Conservation (phyloP, 805 yeast species). For the Candida fluviatilis region DNA sequence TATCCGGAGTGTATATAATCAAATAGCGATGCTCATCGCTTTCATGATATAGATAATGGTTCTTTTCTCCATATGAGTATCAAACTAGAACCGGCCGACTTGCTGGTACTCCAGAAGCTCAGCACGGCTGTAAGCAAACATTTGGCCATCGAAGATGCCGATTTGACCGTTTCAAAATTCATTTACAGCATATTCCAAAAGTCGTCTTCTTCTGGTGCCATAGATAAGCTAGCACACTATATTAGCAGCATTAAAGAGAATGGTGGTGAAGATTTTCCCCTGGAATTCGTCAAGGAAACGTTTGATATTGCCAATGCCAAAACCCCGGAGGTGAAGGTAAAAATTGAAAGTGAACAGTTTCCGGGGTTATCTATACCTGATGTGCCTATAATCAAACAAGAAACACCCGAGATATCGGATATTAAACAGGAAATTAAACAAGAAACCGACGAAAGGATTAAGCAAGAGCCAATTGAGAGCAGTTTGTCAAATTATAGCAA, state of each 20-base stretch:
- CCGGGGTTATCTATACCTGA: constrained; percentile 2
- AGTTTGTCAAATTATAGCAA: too few relatives aligned
- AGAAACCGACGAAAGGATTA: constrained; percentile 2
- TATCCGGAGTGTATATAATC: neutral
- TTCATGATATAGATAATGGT: constrained; percentile 39
- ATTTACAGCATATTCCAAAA: constrained; percentile 19
- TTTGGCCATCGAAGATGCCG: constrained; percentile 20
- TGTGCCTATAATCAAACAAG: constrained; percentile 2
- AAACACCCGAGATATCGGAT: neutral
- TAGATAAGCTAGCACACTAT: constrained; percentile 2
- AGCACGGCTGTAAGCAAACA: constrained; percentile 9
- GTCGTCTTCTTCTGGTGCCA: neutral
- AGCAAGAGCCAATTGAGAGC: constrained; percentile 2
- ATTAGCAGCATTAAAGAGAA: constrained; percentile 21
- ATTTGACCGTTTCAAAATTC: constrained; percentile 23
- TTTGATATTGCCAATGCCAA: constrained; percentile 10
- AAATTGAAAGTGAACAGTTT: neutral
- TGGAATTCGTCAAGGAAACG: constrained; percentile 21
- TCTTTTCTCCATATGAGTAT: constrained; percentile 75
- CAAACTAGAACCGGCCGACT: neutral
- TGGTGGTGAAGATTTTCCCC: constrained; percentile 41
- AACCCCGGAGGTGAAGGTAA: constrained; percentile 3
- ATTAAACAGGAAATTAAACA: constrained; percentile 5
- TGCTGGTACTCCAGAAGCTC: neutral
- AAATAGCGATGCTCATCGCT: neutral